These are phyloP conservation scores for Puccinellia tenuiflora DNA, from an alignment of 176 grass and related monocot species.

Conservation along the genomic window DNA sequence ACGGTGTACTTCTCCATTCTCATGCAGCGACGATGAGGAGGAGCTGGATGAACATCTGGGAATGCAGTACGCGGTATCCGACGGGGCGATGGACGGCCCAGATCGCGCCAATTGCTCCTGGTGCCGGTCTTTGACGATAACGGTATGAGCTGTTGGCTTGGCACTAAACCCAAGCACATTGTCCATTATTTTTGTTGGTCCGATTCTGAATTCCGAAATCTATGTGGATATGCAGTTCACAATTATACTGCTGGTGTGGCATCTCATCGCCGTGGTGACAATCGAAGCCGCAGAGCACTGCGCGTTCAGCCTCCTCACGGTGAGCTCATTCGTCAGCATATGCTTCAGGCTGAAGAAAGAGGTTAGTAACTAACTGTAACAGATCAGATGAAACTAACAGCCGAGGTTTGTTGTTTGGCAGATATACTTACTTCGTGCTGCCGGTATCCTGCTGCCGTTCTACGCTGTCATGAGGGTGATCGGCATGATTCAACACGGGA, in stretches of 20 bases:
- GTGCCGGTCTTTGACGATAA: constrained; percentile 39
- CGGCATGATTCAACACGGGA: constrained; percentile 37
- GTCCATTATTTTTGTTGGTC: neutral
- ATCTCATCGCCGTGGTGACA: constrained; percentile 48
- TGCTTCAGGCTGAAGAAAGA: neutral
- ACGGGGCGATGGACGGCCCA: neutral
- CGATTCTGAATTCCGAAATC: constrained; percentile 10
- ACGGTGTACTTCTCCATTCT: neutral
- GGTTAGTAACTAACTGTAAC: neutral
- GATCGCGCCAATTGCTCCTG: constrained; percentile 29
- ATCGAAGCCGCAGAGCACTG: constrained; percentile 38
- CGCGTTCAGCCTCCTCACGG: constrained; percentile 40
- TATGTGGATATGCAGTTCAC: constrained; percentile 43
- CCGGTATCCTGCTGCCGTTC: constrained; percentile 65
- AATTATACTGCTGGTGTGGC: constrained; percentile 51
- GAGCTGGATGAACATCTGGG: constrained; percentile 17
- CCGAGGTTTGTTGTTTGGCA: constrained; percentile 6
- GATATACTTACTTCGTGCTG: constrained; percentile 52
- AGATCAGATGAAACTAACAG: constrained; percentile 1
- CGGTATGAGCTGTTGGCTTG: constrained; percentile 27
- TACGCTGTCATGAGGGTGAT: constrained; percentile 50
- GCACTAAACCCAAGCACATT: neutral
- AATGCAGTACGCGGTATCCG: neutral
- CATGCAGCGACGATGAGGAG: constrained; percentile 44
- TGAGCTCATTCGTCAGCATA: constrained; percentile 11